Evolutionary conservation across 805 yeast species (phyloP).

Genomic region (Wickerhamomyces rabaulensis): DNA sequence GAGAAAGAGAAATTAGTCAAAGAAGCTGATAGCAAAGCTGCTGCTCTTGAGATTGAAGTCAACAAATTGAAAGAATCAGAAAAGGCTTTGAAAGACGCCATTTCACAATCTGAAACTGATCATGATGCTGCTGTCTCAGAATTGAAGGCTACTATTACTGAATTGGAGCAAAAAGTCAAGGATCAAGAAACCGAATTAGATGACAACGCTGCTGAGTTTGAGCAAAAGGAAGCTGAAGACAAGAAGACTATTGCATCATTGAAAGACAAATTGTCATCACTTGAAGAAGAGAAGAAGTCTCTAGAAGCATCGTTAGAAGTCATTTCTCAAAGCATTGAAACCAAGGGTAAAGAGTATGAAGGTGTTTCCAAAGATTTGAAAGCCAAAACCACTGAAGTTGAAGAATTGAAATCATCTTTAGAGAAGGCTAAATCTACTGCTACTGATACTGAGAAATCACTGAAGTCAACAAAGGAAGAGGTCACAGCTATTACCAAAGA

Average conservation of each 20-base stretch:
- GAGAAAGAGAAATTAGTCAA: background rate
- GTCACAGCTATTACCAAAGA: background rate
- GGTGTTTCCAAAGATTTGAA: constrained; percentile 10
- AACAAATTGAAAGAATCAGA: background rate
- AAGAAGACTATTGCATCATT: constrained; percentile 21
- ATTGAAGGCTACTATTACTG: constrained; percentile 1
- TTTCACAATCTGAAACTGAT: background rate
- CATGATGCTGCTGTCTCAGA: constrained; percentile 1
- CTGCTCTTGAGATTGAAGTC: background rate
- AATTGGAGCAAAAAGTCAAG: background rate
- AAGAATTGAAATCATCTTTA: background rate
- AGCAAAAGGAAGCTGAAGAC: constrained; percentile 23
- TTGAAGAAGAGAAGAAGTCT: constrained; percentile 28
- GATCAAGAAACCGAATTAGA: constrained; percentile 21
- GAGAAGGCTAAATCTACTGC: background rate
- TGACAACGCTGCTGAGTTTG: constrained; percentile 23
- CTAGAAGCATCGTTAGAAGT: constrained; percentile 27
- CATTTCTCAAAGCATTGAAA: constrained; percentile 29
- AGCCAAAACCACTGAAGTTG: constrained; percentile 7
- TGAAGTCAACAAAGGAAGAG: background rate
- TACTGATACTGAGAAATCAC: background rate
- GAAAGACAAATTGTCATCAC: constrained; percentile 23
- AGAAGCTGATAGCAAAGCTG: constrained; percentile 3
- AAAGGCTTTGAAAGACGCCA: constrained; percentile 1
- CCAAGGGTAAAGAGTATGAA: constrained; percentile 21